A percentile compares a stretch with the other conserved stretches of the same genome.
phyloP scores from a whole-genome alignment of 768 basidiomycete genomes.

The Bullera alba region DNA sequence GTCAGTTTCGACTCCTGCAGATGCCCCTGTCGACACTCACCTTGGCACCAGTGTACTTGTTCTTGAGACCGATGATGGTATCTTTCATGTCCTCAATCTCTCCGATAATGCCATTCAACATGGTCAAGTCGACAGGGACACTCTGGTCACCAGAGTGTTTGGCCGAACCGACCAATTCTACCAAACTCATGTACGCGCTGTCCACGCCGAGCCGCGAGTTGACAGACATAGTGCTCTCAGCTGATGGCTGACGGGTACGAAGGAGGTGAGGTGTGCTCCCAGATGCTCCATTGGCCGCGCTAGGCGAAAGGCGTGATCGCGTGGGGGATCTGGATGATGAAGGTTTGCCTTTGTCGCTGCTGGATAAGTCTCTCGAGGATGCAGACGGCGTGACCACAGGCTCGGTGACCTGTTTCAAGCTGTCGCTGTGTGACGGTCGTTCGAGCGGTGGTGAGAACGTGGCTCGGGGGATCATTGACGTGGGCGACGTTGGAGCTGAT shows the following conservation, averaged over 20 bases:
- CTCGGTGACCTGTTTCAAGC: slow-evolving; percentile 8
- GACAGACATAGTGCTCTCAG: slow-evolving; percentile 28
- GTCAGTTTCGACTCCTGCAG: not conserved
- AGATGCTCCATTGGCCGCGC: slow-evolving; percentile 6
- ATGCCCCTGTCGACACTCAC: slow-evolving; percentile 51
- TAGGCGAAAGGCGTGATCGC: slow-evolving; percentile 24
- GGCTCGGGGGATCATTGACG: not conserved
- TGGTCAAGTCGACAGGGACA: slow-evolving; percentile 63
- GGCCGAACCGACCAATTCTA: slow-evolving; percentile 31
- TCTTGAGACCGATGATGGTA: slow-evolving; percentile 61
- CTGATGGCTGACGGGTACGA: slow-evolving; percentile 30
- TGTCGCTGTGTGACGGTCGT: slow-evolving; percentile 13
- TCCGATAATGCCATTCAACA: slow-evolving; percentile 63
- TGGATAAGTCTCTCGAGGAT: too few relatives aligned
- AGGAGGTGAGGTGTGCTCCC: slow-evolving; percentile 20
- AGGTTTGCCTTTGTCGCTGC: not conserved
- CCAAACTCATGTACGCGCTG: slow-evolving; percentile 23
- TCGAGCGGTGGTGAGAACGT: slow-evolving; percentile 15
- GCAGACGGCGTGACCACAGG: not conserved
- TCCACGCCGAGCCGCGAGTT: slow-evolving; percentile 17
- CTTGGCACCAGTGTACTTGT: slow-evolving; percentile 77
- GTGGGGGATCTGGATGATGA: slow-evolving; percentile 7
- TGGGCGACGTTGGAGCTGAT: slow-evolving; percentile 9
- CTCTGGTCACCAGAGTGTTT: slow-evolving; percentile 13
- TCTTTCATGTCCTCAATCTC: slow-evolving; percentile 61